Conservation (phyloP, 768 basidiomycete genomes). For the Clathrus columnatus region DNA sequence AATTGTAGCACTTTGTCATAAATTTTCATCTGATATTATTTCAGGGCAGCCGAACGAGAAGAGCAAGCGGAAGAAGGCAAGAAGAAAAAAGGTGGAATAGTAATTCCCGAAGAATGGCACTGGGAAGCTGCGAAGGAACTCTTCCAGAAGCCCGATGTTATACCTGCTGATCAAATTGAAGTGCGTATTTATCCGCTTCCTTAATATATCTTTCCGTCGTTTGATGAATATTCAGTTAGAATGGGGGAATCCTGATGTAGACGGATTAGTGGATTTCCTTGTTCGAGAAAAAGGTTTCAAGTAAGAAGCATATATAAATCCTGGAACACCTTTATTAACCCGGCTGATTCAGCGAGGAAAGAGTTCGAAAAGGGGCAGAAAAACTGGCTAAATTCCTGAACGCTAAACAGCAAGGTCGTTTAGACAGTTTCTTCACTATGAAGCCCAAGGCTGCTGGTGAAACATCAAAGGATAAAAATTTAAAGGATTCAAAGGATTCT, state of each 20-base stretch:
- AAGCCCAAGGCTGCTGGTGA: conserved; percentile 51
- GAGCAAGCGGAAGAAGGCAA: conserved; percentile 40
- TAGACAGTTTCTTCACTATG: conserved; percentile 90
- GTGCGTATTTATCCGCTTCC: conserved; percentile 32
- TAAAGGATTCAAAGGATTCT: conserved; percentile 20
- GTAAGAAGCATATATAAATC: conserved; percentile 35
- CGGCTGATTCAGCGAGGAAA: conserved; percentile 66
- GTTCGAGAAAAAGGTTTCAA: conserved; percentile 96
- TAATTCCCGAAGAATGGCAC: conserved; percentile 91
- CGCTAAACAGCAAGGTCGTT: conserved; percentile 90
- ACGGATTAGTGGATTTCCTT: conserved; percentile 88
- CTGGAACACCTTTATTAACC: conserved; percentile 3
- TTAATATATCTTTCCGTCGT: background rate
- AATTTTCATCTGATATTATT: background rate
- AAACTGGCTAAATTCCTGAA: conserved; percentile 82
- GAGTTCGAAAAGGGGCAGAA: conserved; percentile 90
- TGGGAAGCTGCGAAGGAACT: conserved; percentile 92
- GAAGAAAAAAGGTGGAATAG: conserved; percentile 67
- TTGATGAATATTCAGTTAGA: conserved; percentile 53
- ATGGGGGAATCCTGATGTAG: conserved; percentile 89
- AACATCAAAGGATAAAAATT: conserved; percentile 25
- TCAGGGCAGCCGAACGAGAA: conserved; percentile 34
- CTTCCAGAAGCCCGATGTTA: conserved; percentile 85
- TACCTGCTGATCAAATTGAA: conserved; percentile 77
- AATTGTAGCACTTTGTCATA: conserved; percentile 16